phyloP scores from a whole-genome alignment of 495 filamentous ascomycete species.

The Platismatia glauca region DNA sequence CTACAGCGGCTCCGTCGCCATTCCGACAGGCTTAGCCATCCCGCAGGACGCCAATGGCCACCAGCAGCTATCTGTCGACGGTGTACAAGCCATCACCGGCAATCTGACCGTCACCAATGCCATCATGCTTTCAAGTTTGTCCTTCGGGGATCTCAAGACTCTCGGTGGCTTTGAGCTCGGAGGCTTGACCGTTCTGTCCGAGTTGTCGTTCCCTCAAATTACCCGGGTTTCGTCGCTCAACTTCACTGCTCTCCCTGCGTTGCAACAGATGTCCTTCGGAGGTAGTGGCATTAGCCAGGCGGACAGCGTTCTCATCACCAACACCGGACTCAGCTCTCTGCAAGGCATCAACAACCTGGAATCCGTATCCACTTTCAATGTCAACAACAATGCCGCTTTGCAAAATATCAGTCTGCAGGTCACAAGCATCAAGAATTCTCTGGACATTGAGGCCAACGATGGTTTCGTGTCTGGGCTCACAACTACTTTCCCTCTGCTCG shows the following conservation, averaged over 20 bases:
- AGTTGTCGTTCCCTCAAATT: conserved; percentile 55
- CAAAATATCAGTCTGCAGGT: conserved; percentile 61
- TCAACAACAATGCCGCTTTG: conserved; percentile 74
- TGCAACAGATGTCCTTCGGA: conserved; percentile 58
- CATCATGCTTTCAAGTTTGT: conserved; percentile 45
- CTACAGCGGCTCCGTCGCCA: conserved; percentile 59
- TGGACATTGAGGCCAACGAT: conserved; percentile 59
- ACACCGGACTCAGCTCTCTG: conserved; percentile 69
- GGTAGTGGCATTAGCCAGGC: conserved; percentile 53
- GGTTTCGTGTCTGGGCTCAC: conserved; percentile 40
- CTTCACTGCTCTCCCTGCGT: conserved; percentile 63
- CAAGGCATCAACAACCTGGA: conserved; percentile 70
- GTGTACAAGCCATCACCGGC: conserved; percentile 56
- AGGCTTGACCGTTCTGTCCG: conserved; percentile 55
- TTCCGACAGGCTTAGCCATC: conserved; percentile 45
- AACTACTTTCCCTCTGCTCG: conserved; percentile 65
- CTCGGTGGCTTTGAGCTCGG: conserved; percentile 62
- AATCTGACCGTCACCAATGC: conserved; percentile 54
- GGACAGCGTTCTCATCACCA: conserved; percentile 58
- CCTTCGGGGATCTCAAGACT: conserved; percentile 38
- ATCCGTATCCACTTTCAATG: conserved; percentile 51
- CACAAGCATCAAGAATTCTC: conserved; percentile 38
- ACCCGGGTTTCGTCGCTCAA: conserved; percentile 52
- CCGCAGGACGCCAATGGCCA: conserved; percentile 44
- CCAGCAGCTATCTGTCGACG: conserved; percentile 26